These are phyloP conservation scores for Crucihimalaya himalaica DNA, from an alignment of 345 rosid genomes.

Conservation along the genomic window DNA sequence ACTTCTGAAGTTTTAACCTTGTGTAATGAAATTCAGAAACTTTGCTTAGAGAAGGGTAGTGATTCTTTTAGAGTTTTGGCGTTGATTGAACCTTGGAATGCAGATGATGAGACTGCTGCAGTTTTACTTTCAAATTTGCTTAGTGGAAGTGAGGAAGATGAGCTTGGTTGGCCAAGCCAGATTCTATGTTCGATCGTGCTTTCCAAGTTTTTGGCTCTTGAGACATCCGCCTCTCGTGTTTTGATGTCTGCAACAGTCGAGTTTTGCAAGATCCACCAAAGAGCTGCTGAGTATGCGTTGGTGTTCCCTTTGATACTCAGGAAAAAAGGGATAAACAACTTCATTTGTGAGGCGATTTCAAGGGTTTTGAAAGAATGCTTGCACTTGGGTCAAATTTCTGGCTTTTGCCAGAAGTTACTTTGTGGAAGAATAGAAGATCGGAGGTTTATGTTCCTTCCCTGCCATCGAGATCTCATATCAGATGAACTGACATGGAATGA, in stretches of 20 bases:
- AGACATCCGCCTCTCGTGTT: slow-evolving; percentile 61
- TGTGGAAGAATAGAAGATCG: slow-evolving; percentile 51
- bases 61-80: slow-evolving; percentile 50
- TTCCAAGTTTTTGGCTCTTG: slow-evolving; percentile 65
- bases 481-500: slow-evolving; percentile 71
- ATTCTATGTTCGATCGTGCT: slow-evolving; percentile 63
- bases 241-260: slow-evolving; percentile 54
- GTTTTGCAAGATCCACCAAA: slow-evolving; percentile 68
- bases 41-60: slow-evolving; percentile 50
- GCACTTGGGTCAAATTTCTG: slow-evolving; percentile 74
- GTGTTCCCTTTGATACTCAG: slow-evolving; percentile 57
- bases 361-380: slow-evolving; percentile 69
- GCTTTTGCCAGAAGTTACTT: slow-evolving; percentile 69
- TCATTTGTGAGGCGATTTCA: slow-evolving; percentile 54
- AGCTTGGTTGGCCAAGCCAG: slow-evolving; percentile 69
- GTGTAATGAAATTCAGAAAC: slow-evolving; percentile 51
- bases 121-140: slow-evolving; percentile 54
- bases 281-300: slow-evolving; percentile 62
- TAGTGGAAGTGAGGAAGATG: slow-evolving; percentile 45
- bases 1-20: slow-evolving; percentile 45
- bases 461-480: slow-evolving; percentile 56
- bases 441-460: slow-evolving; percentile 54
- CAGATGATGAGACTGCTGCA: slow-evolving; percentile 66
- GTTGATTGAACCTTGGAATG: slow-evolving; percentile 74
- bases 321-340: slow-evolving; percentile 62